Conservation (phyloP, 148 eudicot species). For the Dysphania ambrosioides region DNA sequence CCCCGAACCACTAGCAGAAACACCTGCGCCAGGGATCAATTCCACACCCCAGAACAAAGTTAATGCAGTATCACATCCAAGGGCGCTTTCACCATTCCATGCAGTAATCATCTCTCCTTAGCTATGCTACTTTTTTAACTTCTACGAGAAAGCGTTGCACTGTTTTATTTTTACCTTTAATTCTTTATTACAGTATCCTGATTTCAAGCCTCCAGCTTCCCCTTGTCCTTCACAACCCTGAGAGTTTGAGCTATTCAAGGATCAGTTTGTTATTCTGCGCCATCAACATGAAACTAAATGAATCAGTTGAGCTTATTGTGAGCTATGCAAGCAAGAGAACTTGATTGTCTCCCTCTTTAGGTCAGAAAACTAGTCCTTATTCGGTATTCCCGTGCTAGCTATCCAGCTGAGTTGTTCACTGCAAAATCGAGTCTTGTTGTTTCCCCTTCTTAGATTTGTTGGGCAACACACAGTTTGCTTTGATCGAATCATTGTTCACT, state of each 20-base stretch:
- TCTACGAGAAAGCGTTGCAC: not conserved
- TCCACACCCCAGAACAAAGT: slow-evolving; percentile 53
- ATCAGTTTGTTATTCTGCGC: not conserved
- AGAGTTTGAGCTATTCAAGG: not conserved
- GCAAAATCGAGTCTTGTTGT: not conserved
- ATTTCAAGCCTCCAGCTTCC: slow-evolving; percentile 90
- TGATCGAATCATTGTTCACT: no score
- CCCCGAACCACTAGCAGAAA: not conserved
- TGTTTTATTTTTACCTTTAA: not conserved
- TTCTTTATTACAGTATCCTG: slow-evolving; percentile 78
- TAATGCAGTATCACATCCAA: slow-evolving; percentile 45
- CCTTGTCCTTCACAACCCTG: slow-evolving; percentile 79
- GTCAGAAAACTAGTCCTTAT: not conserved
- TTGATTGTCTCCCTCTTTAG: slow-evolving; percentile 5
- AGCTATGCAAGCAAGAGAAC: slow-evolving; percentile 7
- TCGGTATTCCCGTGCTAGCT: slow-evolving; percentile 11
- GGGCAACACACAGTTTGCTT: no score
- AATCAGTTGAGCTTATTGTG: not conserved
- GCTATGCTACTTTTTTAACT: not conserved
- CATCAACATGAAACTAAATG: slow-evolving; percentile 1
- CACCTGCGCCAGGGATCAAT: slow-evolving; percentile 46
- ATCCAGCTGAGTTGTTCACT: not conserved
- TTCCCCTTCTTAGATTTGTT: not conserved
- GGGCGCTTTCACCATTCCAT: slow-evolving; percentile 84
- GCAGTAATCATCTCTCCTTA: slow-evolving; percentile 36